phyloP scores from a whole-genome alignment of 495 filamentous ascomycete species.

The Symbiotaphrina buchneri region DNA sequence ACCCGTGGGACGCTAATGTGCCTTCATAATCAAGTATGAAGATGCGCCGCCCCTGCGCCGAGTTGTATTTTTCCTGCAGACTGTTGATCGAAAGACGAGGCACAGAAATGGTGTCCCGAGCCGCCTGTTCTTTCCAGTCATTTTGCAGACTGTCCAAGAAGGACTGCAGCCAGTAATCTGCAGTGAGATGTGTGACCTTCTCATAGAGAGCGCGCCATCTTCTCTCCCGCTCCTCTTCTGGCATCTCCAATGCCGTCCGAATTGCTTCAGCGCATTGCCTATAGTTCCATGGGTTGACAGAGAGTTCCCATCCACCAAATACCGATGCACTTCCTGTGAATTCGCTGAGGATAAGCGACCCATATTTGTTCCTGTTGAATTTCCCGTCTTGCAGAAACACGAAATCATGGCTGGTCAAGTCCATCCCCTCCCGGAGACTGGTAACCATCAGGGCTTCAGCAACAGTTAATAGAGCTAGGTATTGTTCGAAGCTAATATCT shows the following conservation, averaged over 20 bases:
- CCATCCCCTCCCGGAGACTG: constrained; percentile 87
- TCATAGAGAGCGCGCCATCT: constrained; percentile 56
- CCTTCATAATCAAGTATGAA: constrained; percentile 88
- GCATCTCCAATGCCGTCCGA: constrained; percentile 55
- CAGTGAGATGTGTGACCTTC: constrained; percentile 59
- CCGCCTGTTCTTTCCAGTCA: constrained; percentile 62
- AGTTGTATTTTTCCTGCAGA: constrained; percentile 39
- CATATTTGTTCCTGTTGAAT: constrained; percentile 46
- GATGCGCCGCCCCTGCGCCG: constrained; percentile 38
- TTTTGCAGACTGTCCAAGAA: constrained; percentile 43
- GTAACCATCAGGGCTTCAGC: constrained; percentile 86
- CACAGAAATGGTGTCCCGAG: constrained; percentile 61
- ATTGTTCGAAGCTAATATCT: constrained; percentile 76
- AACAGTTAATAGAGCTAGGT: constrained; percentile 67
- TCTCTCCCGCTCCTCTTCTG: constrained; percentile 39
- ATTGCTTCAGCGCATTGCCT: constrained; percentile 66
- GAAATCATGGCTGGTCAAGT: constrained; percentile 79
- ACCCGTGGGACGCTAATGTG: constrained; percentile 67
- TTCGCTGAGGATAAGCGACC: constrained; percentile 75
- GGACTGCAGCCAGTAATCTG: constrained; percentile 55
- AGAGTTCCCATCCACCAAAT: constrained; percentile 51
- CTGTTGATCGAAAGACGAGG: constrained; percentile 49
- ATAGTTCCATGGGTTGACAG: constrained; percentile 91
- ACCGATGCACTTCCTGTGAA: constrained; percentile 81
- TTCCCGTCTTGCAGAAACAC: constrained; percentile 83